Evolutionary conservation across 345 rosid genomes (phyloP).

Genomic region (Moringa oleifera): DNA sequence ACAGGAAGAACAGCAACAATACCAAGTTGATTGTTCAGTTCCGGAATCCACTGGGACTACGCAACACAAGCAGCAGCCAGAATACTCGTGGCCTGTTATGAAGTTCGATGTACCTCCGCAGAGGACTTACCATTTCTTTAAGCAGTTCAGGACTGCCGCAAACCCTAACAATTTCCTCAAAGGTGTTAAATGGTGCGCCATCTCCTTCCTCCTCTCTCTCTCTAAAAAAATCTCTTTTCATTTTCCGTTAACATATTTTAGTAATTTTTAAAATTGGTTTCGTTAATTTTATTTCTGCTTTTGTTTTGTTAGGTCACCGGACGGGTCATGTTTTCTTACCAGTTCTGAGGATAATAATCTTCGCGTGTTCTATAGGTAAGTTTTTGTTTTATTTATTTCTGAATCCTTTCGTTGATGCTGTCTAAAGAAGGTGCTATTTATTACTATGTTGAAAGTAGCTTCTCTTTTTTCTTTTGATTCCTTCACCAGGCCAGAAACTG

Average conservation of each 20-base stretch:
- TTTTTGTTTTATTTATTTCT: not conserved
- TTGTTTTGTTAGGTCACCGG: slow-evolving; percentile 73
- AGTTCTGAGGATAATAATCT: slow-evolving; percentile 79
- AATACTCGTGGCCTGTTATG: slow-evolving; percentile 43
- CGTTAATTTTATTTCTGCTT: slow-evolving; percentile 11
- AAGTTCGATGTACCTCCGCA: slow-evolving; percentile 62
- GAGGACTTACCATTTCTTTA: slow-evolving; percentile 59
- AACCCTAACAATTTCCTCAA: slow-evolving; percentile 88
- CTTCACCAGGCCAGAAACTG: slow-evolving; percentile 44
- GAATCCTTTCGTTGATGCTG: too few species aligned
- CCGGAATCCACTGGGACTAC: slow-evolving; percentile 19
- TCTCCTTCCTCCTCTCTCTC: not conserved
- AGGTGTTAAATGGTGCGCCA: slow-evolving; percentile 64
- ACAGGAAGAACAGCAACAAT: not conserved
- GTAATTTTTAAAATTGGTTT: too few species aligned
- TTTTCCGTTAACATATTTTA: too few species aligned
- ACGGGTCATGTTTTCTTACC: slow-evolving; percentile 80
- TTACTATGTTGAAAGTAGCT: too few species aligned
- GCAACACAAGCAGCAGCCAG: slow-evolving; percentile 10
- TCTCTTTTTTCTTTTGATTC: slow-evolving; percentile 1
- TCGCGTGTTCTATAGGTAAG: slow-evolving; percentile 67
- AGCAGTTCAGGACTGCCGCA: slow-evolving; percentile 51
- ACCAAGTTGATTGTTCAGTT: slow-evolving; percentile 4
- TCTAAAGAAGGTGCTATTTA: too few species aligned
- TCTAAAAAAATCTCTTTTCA: not conserved